Base-by-base conservation (phyloP, 1,284 basidiomycete species). In the Thelephora terrestris region DNA sequence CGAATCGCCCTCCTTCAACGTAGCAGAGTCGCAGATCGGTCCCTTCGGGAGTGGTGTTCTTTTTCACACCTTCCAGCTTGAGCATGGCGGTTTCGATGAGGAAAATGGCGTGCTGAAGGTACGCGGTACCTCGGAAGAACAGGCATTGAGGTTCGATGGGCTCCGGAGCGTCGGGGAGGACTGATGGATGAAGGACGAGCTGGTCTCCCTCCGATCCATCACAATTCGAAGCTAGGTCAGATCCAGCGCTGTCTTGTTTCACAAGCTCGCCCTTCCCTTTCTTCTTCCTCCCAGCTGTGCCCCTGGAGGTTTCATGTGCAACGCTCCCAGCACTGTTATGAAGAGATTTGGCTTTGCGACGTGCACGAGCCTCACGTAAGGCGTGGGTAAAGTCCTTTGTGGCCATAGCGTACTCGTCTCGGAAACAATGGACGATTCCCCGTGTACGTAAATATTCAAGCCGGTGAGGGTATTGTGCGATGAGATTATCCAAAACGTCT, bases 341-440 rank as follows among this genome's bases (percentile, higher is more conserved):
- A 16, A 69, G 64, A 39, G 69, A 64, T 45, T 74, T 75, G 3
- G 77, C 76, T 62, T 78, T 85, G 46, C 88, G 81, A 23, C 70
- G 63, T 0, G 76, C 72, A 27, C 85, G 78, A 0, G 84, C 76
- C 63, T 91, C 85, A 55, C 78, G 81, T 50, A 91, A 71, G 1
- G 81, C 85, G 54, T 79, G 65, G 0, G 87, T 89, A 52, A 88
- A 90, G 59, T 90, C 85, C 58, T 78, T 81, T 18, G 74, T 75
- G 1, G 87, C 88, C 29, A 75, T 67, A 2, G 68, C 52, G 57
- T 81, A 91, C 60, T 91, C 86, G 53, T 91, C 87, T 47, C 85
- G 78, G 69, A 91, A 91, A 58, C 81, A 85, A 54, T 85, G 84
- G 5, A 91, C 85, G 51, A 90, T 84, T 10, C 86, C 88, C 25